A percentile compares a stretch with the other conserved stretches of the same genome.
phyloP scores from a whole-genome alignment of 2,329 filamentous ascomycete species.

The Cladosporium cucumerinum region DNA sequence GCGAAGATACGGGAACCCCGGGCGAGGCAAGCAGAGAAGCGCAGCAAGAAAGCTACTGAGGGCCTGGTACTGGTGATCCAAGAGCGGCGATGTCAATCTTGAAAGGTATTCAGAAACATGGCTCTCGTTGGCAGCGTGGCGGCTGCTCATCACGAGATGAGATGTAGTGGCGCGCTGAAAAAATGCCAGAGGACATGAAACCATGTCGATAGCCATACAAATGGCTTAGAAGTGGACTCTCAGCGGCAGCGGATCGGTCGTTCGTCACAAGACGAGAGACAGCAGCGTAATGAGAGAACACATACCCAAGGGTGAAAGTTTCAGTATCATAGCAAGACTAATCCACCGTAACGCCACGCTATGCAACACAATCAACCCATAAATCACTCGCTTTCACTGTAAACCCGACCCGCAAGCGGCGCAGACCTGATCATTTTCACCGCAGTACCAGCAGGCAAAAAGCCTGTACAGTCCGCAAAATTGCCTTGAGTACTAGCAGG shows the following conservation, averaged over 20 bases:
- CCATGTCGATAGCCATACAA: too few relatives aligned
- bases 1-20: too few relatives aligned
- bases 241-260: neutral
- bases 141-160: too few relatives aligned
- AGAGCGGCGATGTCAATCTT: too few relatives aligned
- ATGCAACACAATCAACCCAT: neutral
- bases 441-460: slow-evolving; percentile 1
- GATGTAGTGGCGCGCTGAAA: too few relatives aligned
- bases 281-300: neutral
- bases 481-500: slow-evolving; percentile 13
- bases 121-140: too few relatives aligned
- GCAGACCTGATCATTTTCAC: slow-evolving; percentile 12
- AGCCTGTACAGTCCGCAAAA: slow-evolving; percentile 25
- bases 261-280: neutral
- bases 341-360: neutral
- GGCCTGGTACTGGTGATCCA: too few relatives aligned
- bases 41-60: too few relatives aligned
- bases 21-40: too few relatives aligned
- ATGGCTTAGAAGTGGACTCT: neutral
- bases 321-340: neutral
- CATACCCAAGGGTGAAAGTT: neutral
- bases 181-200: too few relatives aligned
- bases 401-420: neutral
- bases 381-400: slow-evolving; percentile 2
- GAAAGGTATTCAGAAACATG: too few relatives aligned